Conservation (phyloP, 2,329 filamentous ascomycete species). For the Diplodia seriata region DNA sequence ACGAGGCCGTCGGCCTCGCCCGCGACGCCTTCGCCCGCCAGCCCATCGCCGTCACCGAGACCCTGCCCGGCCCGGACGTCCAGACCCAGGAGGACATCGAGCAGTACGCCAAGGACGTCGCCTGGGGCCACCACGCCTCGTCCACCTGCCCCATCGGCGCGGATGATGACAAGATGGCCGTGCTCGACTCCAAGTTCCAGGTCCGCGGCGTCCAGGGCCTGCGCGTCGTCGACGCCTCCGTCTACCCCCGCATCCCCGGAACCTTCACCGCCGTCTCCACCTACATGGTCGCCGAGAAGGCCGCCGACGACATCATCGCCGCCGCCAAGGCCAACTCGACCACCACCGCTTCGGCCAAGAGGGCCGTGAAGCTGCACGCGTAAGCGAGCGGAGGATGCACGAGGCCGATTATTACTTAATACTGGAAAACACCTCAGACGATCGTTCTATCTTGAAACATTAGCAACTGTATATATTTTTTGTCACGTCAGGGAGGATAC, state of each 20-base stretch:
- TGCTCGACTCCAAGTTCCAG: slow-evolving; percentile 63
- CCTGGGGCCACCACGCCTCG: slow-evolving; percentile 61
- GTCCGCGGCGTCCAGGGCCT: slow-evolving; percentile 63
- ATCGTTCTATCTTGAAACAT: too few relatives aligned
- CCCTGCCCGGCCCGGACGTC: slow-evolving; percentile 52
- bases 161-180: slow-evolving; percentile 60
- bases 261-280: slow-evolving; percentile 60
- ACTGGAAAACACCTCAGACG: too few relatives aligned
- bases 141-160: slow-evolving; percentile 64
- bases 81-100: slow-evolving; percentile 52
- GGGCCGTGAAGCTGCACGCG: neutral
- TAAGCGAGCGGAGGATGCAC: neutral
- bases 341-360: neutral
- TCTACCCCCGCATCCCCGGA: slow-evolving; percentile 64
- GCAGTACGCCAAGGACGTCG: slow-evolving; percentile 41
- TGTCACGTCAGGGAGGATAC: too few relatives aligned
- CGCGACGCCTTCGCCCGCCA: slow-evolving; percentile 50
- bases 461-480: too few relatives aligned
- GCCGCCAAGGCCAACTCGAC: slow-evolving; percentile 15
- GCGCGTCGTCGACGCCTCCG: slow-evolving; percentile 67
- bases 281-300: slow-evolving; percentile 67
- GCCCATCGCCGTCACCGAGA: slow-evolving; percentile 50
- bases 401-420: too few relatives aligned
- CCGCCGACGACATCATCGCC: slow-evolving; percentile 55
- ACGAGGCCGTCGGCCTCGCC: slow-evolving; percentile 62